A percentile compares a stretch with the other conserved stretches of the same genome.
phyloP scores from a whole-genome alignment of 1,139 yeast species.

The Protomyces arabidopsidicola region DNA sequence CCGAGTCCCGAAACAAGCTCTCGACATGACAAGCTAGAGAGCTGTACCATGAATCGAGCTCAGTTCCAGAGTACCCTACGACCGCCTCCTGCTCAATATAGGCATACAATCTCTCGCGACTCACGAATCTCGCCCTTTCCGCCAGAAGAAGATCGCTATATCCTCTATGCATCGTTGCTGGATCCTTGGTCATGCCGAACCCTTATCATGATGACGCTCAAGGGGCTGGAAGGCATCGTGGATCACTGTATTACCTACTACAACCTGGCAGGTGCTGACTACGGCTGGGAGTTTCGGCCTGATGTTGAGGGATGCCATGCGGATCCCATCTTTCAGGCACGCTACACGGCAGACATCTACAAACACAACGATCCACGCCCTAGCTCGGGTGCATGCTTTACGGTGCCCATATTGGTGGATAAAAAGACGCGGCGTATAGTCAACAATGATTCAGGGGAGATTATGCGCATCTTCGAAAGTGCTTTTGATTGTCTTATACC shows the following conservation, averaged over 20 bases:
- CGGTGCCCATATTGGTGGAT: conserved; percentile 93
- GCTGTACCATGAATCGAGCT: not conserved
- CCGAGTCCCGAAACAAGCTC: too few relatives aligned
- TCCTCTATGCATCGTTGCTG: conserved; percentile 77
- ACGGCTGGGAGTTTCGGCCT: not conserved
- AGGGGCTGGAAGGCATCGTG: conserved; percentile 59
- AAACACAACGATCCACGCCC: conserved; percentile 46
- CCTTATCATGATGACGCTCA: conserved; percentile 65
- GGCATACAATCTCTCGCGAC: not conserved
- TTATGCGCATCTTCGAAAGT: conserved; percentile 72
- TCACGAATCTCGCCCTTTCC: not conserved
- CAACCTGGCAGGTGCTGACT: conserved; percentile 16
- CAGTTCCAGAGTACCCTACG: not conserved
- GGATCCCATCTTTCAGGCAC: conserved; percentile 59
- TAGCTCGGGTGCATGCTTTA: conserved; percentile 56
- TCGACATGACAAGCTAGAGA: too few relatives aligned
- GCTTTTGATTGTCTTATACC: conserved; percentile 56
- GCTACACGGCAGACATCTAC: conserved; percentile 65
- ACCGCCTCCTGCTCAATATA: not conserved
- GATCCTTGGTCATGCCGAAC: conserved; percentile 97
- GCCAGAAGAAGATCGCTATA: conserved; percentile 53
- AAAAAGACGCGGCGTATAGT: conserved; percentile 74
- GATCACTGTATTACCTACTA: conserved; percentile 32
- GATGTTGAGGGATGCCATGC: conserved; percentile 51
- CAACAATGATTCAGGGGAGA: conserved; percentile 79